These are phyloP conservation scores for Aspergillus wentii DNA, from an alignment of 495 filamentous ascomycete genomes.

Conservation along the genomic window DNA sequence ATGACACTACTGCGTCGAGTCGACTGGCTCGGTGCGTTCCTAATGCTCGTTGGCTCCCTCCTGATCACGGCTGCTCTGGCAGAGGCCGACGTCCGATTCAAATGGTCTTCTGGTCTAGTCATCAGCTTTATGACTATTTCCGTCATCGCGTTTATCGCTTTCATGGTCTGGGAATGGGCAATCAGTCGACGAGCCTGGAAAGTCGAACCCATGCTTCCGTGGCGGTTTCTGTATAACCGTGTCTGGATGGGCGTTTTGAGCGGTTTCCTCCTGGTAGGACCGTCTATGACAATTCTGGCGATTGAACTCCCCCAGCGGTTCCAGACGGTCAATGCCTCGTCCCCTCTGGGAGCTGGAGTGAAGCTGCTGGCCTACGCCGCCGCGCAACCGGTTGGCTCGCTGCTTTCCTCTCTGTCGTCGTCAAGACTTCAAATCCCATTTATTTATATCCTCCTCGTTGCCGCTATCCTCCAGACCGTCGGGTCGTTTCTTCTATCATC, in stretches of 20 bases:
- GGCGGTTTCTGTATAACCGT: conserved; percentile 26
- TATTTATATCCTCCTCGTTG: conserved; percentile 43
- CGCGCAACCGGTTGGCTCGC: too few relatives aligned
- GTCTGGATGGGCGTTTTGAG: conserved; percentile 29
- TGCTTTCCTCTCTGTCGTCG: conserved; percentile 45
- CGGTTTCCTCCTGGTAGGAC: conserved; percentile 55
- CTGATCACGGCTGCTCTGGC: conserved; percentile 56
- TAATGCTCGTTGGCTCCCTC: conserved; percentile 49
- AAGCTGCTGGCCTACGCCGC: conserved; percentile 51
- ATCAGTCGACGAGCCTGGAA: conserved; percentile 19
- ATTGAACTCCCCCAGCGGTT: conserved; percentile 59
- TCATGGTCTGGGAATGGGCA: conserved; percentile 35
- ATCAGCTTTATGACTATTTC: conserved; percentile 39
- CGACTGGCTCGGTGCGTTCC: conserved; percentile 52
- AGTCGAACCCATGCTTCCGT: conserved; percentile 35
- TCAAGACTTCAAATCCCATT: conserved; percentile 45
- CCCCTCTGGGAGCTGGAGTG: conserved; percentile 46
- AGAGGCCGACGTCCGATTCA: conserved; percentile 45
- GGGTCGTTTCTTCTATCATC: conserved; percentile 46
- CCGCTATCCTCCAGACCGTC: conserved; percentile 41
- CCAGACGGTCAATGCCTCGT: conserved; percentile 47
- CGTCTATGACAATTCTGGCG: too few relatives aligned
- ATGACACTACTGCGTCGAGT: conserved; percentile 29
- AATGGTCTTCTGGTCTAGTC: conserved; percentile 33
- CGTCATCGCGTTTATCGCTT: conserved; percentile 26